phyloP scores from a whole-genome alignment of 2,329 filamentous ascomycete genomes.

The Fusarium sambucinum region DNA sequence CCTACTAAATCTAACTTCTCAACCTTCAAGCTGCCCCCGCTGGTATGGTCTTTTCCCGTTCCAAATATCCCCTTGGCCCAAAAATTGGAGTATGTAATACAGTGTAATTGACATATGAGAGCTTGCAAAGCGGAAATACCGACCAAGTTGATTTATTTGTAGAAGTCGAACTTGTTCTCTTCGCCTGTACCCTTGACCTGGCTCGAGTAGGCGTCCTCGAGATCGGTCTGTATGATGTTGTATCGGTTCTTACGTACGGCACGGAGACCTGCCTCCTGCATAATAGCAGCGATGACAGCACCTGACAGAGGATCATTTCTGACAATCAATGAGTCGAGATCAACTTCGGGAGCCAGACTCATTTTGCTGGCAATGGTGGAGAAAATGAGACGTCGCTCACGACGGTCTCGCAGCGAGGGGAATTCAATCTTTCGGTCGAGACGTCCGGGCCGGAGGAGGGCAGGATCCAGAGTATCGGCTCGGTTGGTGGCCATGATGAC shows the following conservation, averaged over 20 bases:
- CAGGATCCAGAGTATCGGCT: constrained; percentile 95
- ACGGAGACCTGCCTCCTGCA: constrained; percentile 96
- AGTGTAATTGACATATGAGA: constrained; percentile 38
- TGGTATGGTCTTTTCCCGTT: constrained; percentile 31
- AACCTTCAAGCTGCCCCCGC: constrained; percentile 12
- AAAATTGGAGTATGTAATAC: constrained; percentile 41
- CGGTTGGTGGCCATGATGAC: constrained; percentile 99
- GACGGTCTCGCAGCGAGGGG: constrained; percentile 90
- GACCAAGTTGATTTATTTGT: constrained; percentile 69
- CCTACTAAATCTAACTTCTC: constrained; percentile 28
- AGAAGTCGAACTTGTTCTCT: constrained; percentile 89
- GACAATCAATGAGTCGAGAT: constrained; percentile 95
- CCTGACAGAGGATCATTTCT: constrained; percentile 95
- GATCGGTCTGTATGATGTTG: constrained; percentile 97
- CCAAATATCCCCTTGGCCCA: constrained; percentile 17
- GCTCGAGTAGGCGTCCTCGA: constrained; percentile 96
- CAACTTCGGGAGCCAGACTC: constrained; percentile 95
- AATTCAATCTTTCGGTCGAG: constrained; percentile 99
- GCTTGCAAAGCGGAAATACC: constrained; percentile 16
- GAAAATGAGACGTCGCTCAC: constrained; percentile 97
- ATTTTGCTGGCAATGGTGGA: constrained; percentile 97
- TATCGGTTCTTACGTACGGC: constrained; percentile 98
- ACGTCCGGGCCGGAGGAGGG: constrained; percentile 91
- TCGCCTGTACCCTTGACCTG: constrained; percentile 85
- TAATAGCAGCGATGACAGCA: constrained; percentile 96